Conservation (phyloP, 2,329 filamentous ascomycete genomes). For the Talaromyces piceae region DNA sequence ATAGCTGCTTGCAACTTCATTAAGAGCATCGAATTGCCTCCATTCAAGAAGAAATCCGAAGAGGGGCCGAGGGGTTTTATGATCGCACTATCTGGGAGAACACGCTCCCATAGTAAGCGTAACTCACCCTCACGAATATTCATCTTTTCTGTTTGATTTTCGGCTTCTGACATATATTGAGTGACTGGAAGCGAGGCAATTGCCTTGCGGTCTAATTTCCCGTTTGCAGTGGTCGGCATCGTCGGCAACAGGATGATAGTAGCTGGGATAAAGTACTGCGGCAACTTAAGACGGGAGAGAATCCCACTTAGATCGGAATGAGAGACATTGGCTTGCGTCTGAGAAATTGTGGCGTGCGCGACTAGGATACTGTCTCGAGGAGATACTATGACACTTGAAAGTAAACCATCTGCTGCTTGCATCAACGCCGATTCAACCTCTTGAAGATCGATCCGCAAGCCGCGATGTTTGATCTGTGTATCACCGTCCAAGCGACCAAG, state of each 20-base stretch:
- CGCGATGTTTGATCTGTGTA: conserved; percentile 24
- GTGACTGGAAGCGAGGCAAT: conserved; percentile 15
- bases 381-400: conserved; percentile 9
- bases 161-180: neutral
- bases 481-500: conserved; percentile 23
- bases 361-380: neutral
- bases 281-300: conserved; percentile 23
- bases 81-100: neutral
- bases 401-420: conserved; percentile 15
- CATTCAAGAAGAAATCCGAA: conserved; percentile 27
- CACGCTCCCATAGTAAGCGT: conserved; percentile 16
- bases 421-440: conserved; percentile 32
- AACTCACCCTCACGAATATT: conserved; percentile 14
- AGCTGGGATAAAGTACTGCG: conserved; percentile 31
- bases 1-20: conserved; percentile 9
- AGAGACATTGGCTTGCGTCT: neutral
- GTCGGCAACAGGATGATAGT: conserved; percentile 17
- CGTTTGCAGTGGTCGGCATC: conserved; percentile 22
- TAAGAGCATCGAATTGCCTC: conserved; percentile 28
- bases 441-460: conserved; percentile 39
- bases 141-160: neutral
- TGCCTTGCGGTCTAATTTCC: conserved; percentile 23
- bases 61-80: neutral
- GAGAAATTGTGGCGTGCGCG: neutral
- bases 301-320: conserved; percentile 17